Conservation (phyloP, 2,329 filamentous ascomycete genomes). For the Cordyceps tenuipes region DNA sequence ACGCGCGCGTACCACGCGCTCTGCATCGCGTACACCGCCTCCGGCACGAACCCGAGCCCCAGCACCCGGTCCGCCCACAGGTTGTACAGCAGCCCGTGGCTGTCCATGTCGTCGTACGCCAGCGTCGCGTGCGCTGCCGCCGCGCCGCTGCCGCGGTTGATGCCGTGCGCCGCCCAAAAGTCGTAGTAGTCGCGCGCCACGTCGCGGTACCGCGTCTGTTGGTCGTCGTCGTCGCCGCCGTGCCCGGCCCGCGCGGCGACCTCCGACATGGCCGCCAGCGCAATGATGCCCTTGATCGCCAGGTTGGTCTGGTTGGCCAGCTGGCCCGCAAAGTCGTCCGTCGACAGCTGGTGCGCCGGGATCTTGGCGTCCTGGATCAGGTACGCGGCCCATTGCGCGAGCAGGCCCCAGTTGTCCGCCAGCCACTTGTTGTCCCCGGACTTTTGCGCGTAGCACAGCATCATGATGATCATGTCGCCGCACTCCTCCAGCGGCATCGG, state of each 20-base stretch:
- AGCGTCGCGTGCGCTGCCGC: constrained; percentile 69
- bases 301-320: constrained; percentile 69
- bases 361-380: constrained; percentile 67
- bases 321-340: constrained; percentile 76
- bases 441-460: constrained; percentile 57
- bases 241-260: constrained; percentile 56
- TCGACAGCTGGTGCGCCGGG: constrained; percentile 69
- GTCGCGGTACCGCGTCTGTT: constrained; percentile 50
- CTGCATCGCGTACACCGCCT: constrained; percentile 69
- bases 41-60: constrained; percentile 67
- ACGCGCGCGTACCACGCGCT: constrained; percentile 66
- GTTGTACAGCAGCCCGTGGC: constrained; percentile 61
- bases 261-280: constrained; percentile 70
- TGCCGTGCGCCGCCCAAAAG: constrained; percentile 63
- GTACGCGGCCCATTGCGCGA: constrained; percentile 73
- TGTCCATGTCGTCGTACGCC: constrained; percentile 58
- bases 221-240: too few relatives aligned
- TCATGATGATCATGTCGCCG: constrained; percentile 78
- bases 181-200: constrained; percentile 61
- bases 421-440: constrained; percentile 48
- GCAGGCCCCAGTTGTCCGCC: constrained; percentile 58
- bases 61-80: constrained; percentile 73
- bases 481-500: constrained; percentile 72
- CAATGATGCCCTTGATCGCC: constrained; percentile 76
- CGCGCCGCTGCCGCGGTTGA: constrained; percentile 54